phyloP scores from a whole-genome alignment of 2,329 filamentous ascomycete genomes.

The Fusarium sp. region DNA sequence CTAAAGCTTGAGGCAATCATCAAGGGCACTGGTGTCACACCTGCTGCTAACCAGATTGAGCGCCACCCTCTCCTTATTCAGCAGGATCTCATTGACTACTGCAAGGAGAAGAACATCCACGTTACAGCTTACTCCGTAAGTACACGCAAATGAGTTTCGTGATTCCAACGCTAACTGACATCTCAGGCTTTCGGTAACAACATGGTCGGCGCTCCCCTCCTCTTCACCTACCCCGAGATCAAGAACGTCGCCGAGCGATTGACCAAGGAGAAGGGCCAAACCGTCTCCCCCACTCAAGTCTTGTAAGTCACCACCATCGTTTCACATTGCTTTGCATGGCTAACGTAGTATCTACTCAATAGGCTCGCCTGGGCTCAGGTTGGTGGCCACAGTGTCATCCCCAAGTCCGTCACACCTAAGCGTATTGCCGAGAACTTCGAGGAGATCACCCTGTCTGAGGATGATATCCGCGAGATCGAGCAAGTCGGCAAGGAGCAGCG shows the following conservation, averaged over 20 bases:
- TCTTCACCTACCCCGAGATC: constrained; percentile 68
- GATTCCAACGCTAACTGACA: background rate
- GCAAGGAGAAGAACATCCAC: constrained; percentile 68
- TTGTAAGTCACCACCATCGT: constrained; percentile 30
- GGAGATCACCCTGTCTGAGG: constrained; percentile 69
- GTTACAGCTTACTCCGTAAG: constrained; percentile 66
- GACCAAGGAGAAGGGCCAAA: constrained; percentile 47
- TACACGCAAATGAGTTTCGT: rapidly evolving
- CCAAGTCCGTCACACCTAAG: constrained; percentile 76
- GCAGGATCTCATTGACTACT: constrained; percentile 68
- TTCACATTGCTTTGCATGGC: background rate
- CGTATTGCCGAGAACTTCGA: constrained; percentile 77
- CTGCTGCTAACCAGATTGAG: constrained; percentile 84
- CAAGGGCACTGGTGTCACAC: constrained; percentile 68
- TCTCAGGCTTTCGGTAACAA: constrained; percentile 58
- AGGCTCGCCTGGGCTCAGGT: constrained; percentile 64
- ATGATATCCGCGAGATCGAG: constrained; percentile 38
- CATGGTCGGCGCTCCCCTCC: constrained; percentile 57
- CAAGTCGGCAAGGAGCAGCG: constrained; percentile 19
- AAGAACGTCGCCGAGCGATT: constrained; percentile 65
- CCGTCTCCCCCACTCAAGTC: constrained; percentile 57
- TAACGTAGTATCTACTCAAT: background rate
- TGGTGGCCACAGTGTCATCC: constrained; percentile 76
- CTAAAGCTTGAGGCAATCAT: constrained; percentile 66
- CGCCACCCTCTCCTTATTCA: constrained; percentile 81